Evolutionary conservation across 2,329 filamentous ascomycete species (phyloP).

Genomic region (Cladobotryum mycophilum): DNA sequence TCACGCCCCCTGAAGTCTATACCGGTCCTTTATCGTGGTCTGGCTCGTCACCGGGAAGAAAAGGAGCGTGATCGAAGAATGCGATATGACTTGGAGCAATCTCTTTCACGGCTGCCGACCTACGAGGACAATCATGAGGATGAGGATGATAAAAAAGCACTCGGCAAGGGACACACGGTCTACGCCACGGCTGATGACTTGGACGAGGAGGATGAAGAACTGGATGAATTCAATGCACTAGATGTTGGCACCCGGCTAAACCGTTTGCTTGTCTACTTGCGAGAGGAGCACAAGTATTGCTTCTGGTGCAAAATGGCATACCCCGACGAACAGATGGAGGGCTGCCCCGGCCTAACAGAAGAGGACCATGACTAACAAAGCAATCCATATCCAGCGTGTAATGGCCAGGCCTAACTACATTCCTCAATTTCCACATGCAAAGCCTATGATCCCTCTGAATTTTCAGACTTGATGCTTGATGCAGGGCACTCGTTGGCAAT

Average conservation of each 20-base stretch:
- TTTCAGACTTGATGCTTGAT: no score
- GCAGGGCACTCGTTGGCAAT: neutral
- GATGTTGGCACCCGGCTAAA: slow-evolving; percentile 59
- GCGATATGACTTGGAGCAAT: slow-evolving; percentile 60
- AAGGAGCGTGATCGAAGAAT: slow-evolving; percentile 61
- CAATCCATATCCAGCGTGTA: neutral
- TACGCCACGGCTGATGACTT: slow-evolving; percentile 60
- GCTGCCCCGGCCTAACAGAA: slow-evolving; percentile 81
- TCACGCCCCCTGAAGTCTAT: slow-evolving; percentile 57
- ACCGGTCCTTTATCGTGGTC: slow-evolving; percentile 71
- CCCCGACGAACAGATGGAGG: slow-evolving; percentile 67
- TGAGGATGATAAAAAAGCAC: slow-evolving; percentile 62
- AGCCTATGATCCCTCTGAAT: neutral
- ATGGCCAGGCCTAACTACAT: neutral
- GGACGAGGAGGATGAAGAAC: slow-evolving; percentile 72
- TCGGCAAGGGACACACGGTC: slow-evolving; percentile 51
- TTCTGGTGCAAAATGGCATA: slow-evolving; percentile 95
- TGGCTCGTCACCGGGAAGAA: slow-evolving; percentile 64
- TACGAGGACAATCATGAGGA: slow-evolving; percentile 68
- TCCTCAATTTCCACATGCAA: neutral
- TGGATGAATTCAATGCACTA: slow-evolving; percentile 72
- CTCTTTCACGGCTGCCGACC: slow-evolving; percentile 54
- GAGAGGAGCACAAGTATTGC: slow-evolving; percentile 72
- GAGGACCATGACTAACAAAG: slow-evolving; percentile 61
- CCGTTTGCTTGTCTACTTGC: slow-evolving; percentile 61